phyloP scores from a whole-genome alignment of 805 yeast species.

The Candida glaebosa region DNA sequence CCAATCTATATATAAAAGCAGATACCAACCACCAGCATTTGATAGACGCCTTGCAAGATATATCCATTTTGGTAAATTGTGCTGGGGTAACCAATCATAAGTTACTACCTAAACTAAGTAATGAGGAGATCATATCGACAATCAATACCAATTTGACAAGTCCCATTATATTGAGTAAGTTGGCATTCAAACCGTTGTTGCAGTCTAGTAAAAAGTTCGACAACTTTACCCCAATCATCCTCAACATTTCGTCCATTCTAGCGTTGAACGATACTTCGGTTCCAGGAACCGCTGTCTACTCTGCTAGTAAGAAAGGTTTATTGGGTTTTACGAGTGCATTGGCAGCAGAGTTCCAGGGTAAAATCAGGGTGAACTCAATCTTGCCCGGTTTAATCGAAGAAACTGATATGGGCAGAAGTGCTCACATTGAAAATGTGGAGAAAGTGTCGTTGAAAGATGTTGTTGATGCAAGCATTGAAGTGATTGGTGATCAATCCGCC shows the following conservation, averaged over 20 bases:
- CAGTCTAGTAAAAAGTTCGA: slow-evolving; percentile 16
- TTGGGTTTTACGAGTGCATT: slow-evolving; percentile 57
- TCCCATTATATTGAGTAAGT: slow-evolving; percentile 57
- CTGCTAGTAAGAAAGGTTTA: slow-evolving; percentile 70
- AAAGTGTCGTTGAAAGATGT: slow-evolving; percentile 25
- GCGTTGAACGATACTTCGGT: slow-evolving; percentile 33
- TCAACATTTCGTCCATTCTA: slow-evolving; percentile 67
- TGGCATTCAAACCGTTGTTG: slow-evolving; percentile 51
- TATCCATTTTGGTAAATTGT: slow-evolving; percentile 55
- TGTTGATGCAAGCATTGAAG: slow-evolving; percentile 19
- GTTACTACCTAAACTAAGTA: slow-evolving; percentile 43
- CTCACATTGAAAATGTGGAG: slow-evolving; percentile 16
- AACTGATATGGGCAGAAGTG: slow-evolving; percentile 60
- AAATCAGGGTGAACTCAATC: slow-evolving; percentile 60
- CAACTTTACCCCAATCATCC: slow-evolving; percentile 30
- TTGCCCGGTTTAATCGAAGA: slow-evolving; percentile 65
- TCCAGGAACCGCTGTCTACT: slow-evolving; percentile 63
- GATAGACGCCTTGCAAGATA: slow-evolving; percentile 23
- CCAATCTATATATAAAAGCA: slow-evolving; percentile 11
- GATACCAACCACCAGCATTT: slow-evolving; percentile 16
- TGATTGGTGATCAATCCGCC: slow-evolving; percentile 18
- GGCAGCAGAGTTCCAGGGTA: slow-evolving; percentile 56
- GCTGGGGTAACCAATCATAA: slow-evolving; percentile 64
- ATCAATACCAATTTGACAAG: slow-evolving; percentile 56
- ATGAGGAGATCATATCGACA: slow-evolving; percentile 40